Conservation (phyloP, 1,139 yeast genomes). For the Blastobotrys niveus region DNA sequence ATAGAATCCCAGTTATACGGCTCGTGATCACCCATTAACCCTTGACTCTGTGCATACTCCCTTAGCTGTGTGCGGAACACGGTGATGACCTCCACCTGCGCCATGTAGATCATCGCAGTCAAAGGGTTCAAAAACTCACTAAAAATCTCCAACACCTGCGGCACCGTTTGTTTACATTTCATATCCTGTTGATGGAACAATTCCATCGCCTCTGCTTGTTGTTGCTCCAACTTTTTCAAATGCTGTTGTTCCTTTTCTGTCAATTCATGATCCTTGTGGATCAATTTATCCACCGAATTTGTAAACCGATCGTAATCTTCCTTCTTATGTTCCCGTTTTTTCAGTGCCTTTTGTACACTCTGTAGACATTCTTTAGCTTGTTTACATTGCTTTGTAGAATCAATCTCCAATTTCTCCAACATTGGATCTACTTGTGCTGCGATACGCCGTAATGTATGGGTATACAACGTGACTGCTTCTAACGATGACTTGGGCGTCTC, state of each 20-base stretch:
- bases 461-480: conserved; percentile 27
- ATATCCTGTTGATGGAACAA: conserved; percentile 39
- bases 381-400: conserved; percentile 30
- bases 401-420: conserved; percentile 26
- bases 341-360: conserved; percentile 42
- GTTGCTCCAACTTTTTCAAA: conserved; percentile 28
- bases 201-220: conserved; percentile 31
- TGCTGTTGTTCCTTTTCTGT: conserved; percentile 32
- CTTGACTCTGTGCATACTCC: conserved; percentile 24
- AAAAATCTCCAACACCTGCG: conserved; percentile 43
- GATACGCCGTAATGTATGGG: conserved; percentile 19
- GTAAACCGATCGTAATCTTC: conserved; percentile 41
- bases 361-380: conserved; percentile 41
- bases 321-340: conserved; percentile 45
- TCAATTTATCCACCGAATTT: conserved; percentile 42
- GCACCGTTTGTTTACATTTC: conserved; percentile 41
- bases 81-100: conserved; percentile 28
- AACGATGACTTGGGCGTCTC: conserved; percentile 41
- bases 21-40: conserved; percentile 5
- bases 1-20: conserved; percentile 18
- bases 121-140: conserved; percentile 48
- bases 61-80: conserved; percentile 24
- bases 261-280: conserved; percentile 33
- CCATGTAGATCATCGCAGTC: conserved; percentile 30
- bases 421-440: conserved; percentile 26